Conservation (phyloP, 2,329 filamentous ascomycete species). For the Cadophora gregata region DNA sequence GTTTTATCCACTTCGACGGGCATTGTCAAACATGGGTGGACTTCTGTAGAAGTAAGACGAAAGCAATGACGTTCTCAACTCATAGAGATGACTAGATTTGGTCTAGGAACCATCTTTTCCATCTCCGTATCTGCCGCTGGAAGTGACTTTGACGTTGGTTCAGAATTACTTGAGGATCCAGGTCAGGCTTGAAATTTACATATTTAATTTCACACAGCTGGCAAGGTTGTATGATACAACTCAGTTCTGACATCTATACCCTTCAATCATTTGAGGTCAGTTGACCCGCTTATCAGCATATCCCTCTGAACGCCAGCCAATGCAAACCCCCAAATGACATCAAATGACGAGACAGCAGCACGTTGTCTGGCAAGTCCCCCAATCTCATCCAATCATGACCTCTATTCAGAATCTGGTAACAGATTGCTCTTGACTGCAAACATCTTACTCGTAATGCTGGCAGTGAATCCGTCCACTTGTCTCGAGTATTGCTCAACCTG, state of each 20-base stretch:
- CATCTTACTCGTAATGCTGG: conserved; percentile 94
- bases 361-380: conserved; percentile 9
- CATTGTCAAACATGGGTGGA: neutral
- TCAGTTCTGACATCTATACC: conserved; percentile 9
- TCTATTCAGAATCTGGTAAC: conserved; percentile 51
- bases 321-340: conserved; percentile 25
- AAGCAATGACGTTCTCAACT: neutral
- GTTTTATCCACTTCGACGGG: neutral
- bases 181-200: conserved; percentile 9
- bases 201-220: conserved; percentile 13
- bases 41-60: neutral
- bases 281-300: conserved; percentile 20
- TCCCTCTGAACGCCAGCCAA: conserved; percentile 32
- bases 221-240: neutral
- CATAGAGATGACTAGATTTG: too few species aligned
- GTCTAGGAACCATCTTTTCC: neutral
- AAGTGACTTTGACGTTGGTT: neutral
- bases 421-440: conserved; percentile 85
- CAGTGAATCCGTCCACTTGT: conserved; percentile 96
- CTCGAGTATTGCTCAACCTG: conserved; percentile 98
- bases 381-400: neutral
- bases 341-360: conserved; percentile 17
- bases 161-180: neutral
- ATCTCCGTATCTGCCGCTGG: neutral
- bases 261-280: conserved; percentile 14